These are phyloP conservation scores for Penicillium psychrofluorescens DNA, from an alignment of 495 filamentous ascomycete species.

Conservation along the genomic window DNA sequence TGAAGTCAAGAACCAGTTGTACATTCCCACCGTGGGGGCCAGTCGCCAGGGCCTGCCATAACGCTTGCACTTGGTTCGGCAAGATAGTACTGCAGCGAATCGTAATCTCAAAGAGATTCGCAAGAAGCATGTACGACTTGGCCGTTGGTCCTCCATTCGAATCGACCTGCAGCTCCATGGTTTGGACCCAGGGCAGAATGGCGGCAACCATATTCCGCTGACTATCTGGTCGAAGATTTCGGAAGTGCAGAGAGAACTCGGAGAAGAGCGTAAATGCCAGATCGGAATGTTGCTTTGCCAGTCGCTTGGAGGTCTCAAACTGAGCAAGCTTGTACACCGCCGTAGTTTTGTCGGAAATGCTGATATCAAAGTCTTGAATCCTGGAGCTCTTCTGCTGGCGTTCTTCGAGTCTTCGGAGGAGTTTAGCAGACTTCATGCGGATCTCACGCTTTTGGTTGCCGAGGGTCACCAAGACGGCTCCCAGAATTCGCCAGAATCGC, in stretches of 20 bases:
- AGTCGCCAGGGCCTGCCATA: constrained; percentile 94
- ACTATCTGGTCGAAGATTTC: constrained; percentile 65
- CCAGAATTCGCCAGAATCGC: constrained; percentile 85
- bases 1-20: constrained; percentile 87
- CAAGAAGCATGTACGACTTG: constrained; percentile 87
- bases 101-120: constrained; percentile 94
- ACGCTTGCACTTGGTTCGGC: constrained; percentile 93
- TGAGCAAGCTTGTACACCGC: constrained; percentile 96
- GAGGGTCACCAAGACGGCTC: constrained; percentile 80
- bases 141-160: constrained; percentile 86
- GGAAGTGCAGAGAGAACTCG: constrained; percentile 88
- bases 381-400: constrained; percentile 78
- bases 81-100: constrained; percentile 80
- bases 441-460: constrained; percentile 85
- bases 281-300: constrained; percentile 83
- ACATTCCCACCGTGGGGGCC: constrained; percentile 94
- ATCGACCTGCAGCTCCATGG: constrained; percentile 88
- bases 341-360: constrained; percentile 95
- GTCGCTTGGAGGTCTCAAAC: constrained; percentile 85
- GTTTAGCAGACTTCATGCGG: constrained; percentile 77
- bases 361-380: constrained; percentile 95
- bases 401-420: constrained; percentile 78
- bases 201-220: constrained; percentile 93
- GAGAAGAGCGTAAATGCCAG: constrained; percentile 91
- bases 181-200: constrained; percentile 93